A percentile compares a stretch with the other conserved stretches of the same genome.
Conservation (phyloP, 129 eudicot genomes). For the Mikania micrantha region DNA sequence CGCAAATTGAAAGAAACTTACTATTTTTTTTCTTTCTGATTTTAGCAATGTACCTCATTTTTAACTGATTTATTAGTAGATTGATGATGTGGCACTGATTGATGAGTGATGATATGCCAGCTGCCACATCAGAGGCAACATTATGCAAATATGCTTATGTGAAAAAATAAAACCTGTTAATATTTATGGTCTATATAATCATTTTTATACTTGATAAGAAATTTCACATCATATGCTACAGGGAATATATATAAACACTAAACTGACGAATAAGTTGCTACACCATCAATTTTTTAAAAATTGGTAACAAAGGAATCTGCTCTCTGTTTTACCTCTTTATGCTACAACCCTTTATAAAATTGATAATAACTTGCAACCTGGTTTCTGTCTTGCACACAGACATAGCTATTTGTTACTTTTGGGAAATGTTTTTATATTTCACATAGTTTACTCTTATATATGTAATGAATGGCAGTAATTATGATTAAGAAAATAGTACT, state of each 20-base stretch:
- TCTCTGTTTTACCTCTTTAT: neutral
- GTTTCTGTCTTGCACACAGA: neutral
- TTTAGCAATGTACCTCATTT: no score
- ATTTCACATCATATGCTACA: neutral
- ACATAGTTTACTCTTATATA: neutral
- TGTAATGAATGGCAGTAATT: neutral
- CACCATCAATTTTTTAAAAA: neutral
- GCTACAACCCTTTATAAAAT: no score
- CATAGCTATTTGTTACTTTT: no score
- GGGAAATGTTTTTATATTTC: neutral
- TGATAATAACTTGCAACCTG: neutral
- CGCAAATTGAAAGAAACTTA: no score
- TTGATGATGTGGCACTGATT: no score
- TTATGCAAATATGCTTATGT: no score
- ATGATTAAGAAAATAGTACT: neutral
- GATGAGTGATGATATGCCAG: no score
- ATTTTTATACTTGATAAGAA: neutral
- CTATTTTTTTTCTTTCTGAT: no score
- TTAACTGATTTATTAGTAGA: no score
- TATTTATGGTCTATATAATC: neutral
- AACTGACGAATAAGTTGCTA: neutral
- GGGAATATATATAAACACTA: neutral
- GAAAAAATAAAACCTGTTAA: neutral
- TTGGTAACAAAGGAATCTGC: neutral
- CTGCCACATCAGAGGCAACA: no score